Evolutionary conservation across 345 rosid species (phyloP), one percentile per base, ranked within the genome.

Genomic region (Bruguiera parviflora): DNA sequence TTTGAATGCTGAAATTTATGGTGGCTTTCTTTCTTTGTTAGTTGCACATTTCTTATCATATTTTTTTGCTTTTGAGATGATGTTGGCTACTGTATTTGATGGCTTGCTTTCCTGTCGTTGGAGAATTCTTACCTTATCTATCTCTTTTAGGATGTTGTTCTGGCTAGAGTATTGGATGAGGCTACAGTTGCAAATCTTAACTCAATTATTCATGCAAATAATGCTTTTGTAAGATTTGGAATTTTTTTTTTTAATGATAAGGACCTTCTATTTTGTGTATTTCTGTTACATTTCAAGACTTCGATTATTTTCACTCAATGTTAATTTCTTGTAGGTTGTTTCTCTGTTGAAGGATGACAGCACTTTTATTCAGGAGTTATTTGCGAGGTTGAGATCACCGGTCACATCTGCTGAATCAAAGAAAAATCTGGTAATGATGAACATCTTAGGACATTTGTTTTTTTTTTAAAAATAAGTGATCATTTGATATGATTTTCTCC

Each of bases 91-190:
- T 11, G 47, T 39, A 55, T 55, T 55, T 53, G 47, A 39, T 39
- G 2, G 47, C 16, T 55, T 55, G 16, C 27, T 25, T 55, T 55
- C 58, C 58, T 8, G 13, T 53, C 19, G 24, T 57, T 53, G 32
- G 46, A 66, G 22, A 69, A 61, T 47, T 78, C 75, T 78, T 31
- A 63, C 60, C 69, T 60, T 32, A 19, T 9, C 64, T 51, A 33
- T 64, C 63, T 79, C 63, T 81, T 87, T 69, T 75, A 94, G 98
- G 97, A 94, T 80, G 86, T 92, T 68, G 89, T 94, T 80, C 82
- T 88, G 92, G 92, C 96, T 52, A 89, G 98, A 84, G 83, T 84
- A 55, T 75, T 92, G 88, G 98, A 94, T 79, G 97, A 86, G 71
- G 82, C 84, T 27, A 89, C 89, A 46, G 68, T 79, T 78, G 85